Evolutionary conservation across 2,329 filamentous ascomycete species (phyloP).

Genomic region (Fusarium udum): DNA sequence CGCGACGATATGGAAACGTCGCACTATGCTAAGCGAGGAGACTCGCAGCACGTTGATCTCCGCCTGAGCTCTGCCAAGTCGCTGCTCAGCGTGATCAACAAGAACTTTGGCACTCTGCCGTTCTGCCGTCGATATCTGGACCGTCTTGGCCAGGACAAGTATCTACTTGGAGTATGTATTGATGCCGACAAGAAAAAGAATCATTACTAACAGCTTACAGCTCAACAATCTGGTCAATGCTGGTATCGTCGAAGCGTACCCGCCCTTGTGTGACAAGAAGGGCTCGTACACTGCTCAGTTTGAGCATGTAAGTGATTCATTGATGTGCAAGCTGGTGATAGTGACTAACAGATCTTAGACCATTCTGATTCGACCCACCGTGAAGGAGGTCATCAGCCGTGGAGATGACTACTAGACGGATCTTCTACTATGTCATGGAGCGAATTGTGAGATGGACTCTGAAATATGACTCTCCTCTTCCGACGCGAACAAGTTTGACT

Average conservation of each 20-base stretch:
- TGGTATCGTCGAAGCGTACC: conserved; percentile 90
- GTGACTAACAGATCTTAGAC: conserved; percentile 60
- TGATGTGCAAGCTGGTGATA: neutral
- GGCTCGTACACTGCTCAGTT: conserved; percentile 94
- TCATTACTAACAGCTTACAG: conserved; percentile 51
- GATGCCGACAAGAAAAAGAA: neutral
- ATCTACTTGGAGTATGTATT: conserved; percentile 79
- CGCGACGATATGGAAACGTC: conserved; percentile 89
- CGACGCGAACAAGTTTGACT: conserved; percentile 14
- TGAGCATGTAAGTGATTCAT: conserved; percentile 78
- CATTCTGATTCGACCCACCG: conserved; percentile 78
- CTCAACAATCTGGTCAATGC: conserved; percentile 85
- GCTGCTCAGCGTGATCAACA: conserved; percentile 88
- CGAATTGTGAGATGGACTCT: conserved; percentile 38
- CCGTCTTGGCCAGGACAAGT: conserved; percentile 93
- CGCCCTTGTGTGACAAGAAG: conserved; percentile 89
- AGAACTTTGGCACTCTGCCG: conserved; percentile 93
- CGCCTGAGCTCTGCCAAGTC: conserved; percentile 84
- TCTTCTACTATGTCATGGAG: neutral
- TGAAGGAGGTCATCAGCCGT: conserved; percentile 88
- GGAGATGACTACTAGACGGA: conserved; percentile 79
- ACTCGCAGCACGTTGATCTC: conserved; percentile 79
- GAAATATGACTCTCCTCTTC: conserved; percentile 44
- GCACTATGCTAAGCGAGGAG: conserved; percentile 81
- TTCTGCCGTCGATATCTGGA: conserved; percentile 93